Percentiles rank a stretch among this genome's conserved stretches.
Evolutionary conservation across 2,329 filamentous ascomycete genomes (phyloP).

Genomic region (Cladophialophora yegresii): DNA sequence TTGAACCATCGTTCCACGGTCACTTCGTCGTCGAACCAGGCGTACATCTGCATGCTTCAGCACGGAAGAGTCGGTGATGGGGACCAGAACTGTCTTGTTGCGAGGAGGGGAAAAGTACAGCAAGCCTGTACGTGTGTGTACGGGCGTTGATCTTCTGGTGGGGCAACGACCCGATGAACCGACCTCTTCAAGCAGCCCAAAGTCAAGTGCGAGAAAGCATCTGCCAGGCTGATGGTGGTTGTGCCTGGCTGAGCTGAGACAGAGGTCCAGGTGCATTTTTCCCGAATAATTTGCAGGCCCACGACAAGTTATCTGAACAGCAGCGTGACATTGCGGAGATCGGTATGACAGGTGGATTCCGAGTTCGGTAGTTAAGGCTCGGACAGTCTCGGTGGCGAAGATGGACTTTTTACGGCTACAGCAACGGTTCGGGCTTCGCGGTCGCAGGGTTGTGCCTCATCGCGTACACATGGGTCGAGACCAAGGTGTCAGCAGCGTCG

Average conservation of each 20-base stretch:
- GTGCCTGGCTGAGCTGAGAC: constrained; percentile 50
- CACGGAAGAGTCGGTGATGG: constrained; percentile 40
- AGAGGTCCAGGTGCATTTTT: constrained; percentile 52
- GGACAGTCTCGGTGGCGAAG: no score
- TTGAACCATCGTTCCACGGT: constrained; percentile 52
- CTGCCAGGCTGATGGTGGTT: constrained; percentile 55
- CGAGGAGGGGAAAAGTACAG: constrained; percentile 53
- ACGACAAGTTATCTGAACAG: constrained; percentile 61
- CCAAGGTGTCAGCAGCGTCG: no score
- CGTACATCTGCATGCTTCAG: constrained; percentile 39
- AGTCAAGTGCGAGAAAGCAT: constrained; percentile 51
- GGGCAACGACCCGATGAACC: constrained; percentile 53
- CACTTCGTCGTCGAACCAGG: constrained; percentile 46
- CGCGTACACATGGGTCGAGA: no score
- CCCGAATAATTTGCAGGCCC: constrained; percentile 55
- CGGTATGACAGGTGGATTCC: constrained; percentile 50
- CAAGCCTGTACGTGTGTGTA: constrained; percentile 48
- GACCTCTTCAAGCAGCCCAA: constrained; percentile 55
- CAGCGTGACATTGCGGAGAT: constrained; percentile 58
- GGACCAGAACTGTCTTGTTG: constrained; percentile 46
- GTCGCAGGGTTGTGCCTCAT: no score
- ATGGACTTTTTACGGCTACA: no score
- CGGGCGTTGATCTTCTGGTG: constrained; percentile 52
- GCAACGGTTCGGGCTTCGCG: no score
- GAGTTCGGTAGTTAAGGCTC: no score